Evolutionary conservation across 1,284 basidiomycete genomes (phyloP), one percentile per base, ranked within the genome.

Genomic region (Ceratobasidium sp.): DNA sequence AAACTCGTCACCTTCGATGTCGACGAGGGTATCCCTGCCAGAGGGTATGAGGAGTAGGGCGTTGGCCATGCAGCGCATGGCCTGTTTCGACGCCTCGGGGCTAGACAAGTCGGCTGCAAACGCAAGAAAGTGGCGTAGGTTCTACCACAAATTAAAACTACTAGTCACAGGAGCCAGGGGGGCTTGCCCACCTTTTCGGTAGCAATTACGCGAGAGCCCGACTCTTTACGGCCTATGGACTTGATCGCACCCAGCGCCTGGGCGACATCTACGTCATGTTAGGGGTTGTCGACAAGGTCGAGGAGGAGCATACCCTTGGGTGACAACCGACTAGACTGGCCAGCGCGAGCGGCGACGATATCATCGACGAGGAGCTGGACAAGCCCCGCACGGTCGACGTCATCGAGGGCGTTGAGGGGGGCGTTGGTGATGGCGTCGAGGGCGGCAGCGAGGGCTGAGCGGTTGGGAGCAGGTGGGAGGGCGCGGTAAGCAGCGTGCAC

Each of bases 41-140:
- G 80, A 78, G 71, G 90, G 89, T 57, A 90, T 81, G 64, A 93
- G 84, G 28, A 93, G 83, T 14, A 93, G 78, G 0, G 90, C 87
- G 78, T 93, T 93, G 3, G 92, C 92, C 39, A 92, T 84, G 71
- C 89, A 91, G 62, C 91, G 84, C 58, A 93, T 81, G 0, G 91
- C 89, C 80, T 93, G 90, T 69, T 73, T 74, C 21, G 74, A 69
- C 18, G 71, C 75, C n/a, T 75, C 73, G n/a, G 69, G 58, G 57
- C 73, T 72, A 23, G 74, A 67, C 14, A 74, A 52, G 64, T 70
- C 65, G 26, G 39, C 48, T 70, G 48, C 75, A 30, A 71, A 57
- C n/a, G 53, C 50, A 23, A 73, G 74, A 9, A 79, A 69, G 4
- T 76, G 70, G 60, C 76, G 64, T 6, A 82, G 78, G 72, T 88